Evolutionary conservation across 805 yeast genomes (phyloP).

Genomic region (Candida golubevii): DNA sequence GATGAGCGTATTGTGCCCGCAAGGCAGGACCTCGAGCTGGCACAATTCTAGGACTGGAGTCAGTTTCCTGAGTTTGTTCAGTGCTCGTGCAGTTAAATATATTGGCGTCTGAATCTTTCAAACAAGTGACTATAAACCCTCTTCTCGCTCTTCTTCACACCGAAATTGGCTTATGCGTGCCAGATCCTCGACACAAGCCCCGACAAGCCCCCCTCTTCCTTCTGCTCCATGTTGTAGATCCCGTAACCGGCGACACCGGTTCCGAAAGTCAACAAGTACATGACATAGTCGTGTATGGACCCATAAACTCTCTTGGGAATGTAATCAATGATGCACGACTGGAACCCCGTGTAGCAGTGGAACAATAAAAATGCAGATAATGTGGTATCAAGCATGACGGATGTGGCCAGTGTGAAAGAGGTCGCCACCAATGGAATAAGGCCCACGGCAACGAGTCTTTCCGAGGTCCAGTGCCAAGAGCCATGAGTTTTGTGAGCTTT

Average conservation of each 20-base stretch:
- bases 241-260: constrained; percentile 67
- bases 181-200: constrained; percentile 37
- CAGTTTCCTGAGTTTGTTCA: too few species aligned
- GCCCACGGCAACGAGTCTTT: constrained; percentile 55
- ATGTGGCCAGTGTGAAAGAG: constrained; percentile 54
- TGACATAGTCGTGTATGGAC: constrained; percentile 54
- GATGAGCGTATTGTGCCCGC: constrained; percentile 8
- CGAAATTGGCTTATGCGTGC: constrained; percentile 4
- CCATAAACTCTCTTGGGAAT: constrained; percentile 75
- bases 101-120: too few species aligned
- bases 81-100: too few species aligned
- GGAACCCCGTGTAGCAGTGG: constrained; percentile 70
- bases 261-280: constrained; percentile 58
- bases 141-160: not conserved
- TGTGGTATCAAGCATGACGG: constrained; percentile 53
- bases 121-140: too few species aligned
- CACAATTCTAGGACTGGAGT: not conserved
- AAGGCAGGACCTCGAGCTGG: not conserved
- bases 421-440: constrained; percentile 60
- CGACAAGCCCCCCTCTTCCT: constrained; percentile 56
- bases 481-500: constrained; percentile 55
- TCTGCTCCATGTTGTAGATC: constrained; percentile 61
- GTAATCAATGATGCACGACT: constrained; percentile 73
- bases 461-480: constrained; percentile 71
- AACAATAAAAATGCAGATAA: constrained; percentile 52